A percentile compares a stretch with the other conserved stretches of the same genome.
These are phyloP conservation scores for Prinsepia uniflora DNA, from an alignment of 306 rosid species.

Conservation along the genomic window DNA sequence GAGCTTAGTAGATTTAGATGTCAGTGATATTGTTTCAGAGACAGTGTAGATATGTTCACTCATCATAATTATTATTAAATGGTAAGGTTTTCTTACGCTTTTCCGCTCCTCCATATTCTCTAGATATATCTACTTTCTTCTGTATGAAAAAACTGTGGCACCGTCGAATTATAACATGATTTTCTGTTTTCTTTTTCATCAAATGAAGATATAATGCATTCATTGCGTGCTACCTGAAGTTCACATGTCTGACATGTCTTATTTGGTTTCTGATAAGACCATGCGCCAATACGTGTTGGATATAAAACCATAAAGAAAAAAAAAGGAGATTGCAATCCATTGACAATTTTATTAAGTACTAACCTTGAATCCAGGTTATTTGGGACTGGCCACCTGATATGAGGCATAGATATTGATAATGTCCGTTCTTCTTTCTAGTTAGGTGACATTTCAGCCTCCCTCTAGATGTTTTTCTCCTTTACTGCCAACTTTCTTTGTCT, in stretches of 20 bases:
- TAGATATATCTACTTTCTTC: conserved; percentile 13
- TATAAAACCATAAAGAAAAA: neutral
- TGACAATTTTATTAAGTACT: neutral
- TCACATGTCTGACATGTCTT: neutral
- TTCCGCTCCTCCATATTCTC: neutral
- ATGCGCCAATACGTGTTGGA: neutral
- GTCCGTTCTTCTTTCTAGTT: neutral
- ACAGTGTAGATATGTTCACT: conserved; percentile 24
- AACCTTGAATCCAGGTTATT: neutral
- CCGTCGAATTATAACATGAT: neutral
- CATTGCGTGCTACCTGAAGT: neutral
- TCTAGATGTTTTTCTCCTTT: neutral
- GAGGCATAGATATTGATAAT: neutral
- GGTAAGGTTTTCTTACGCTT: conserved; percentile 36
- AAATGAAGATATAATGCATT: neutral
- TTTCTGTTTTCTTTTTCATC: neutral
- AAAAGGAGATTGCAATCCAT: neutral
- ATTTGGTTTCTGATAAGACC: neutral
- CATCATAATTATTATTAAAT: conserved; percentile 12
- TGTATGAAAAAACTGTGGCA: neutral
- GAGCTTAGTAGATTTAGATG: conserved; percentile 63
- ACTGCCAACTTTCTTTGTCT: neutral
- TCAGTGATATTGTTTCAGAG: conserved; percentile 52
- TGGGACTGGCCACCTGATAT: neutral
- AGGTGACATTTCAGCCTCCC: conserved; percentile 5